Evolutionary conservation across 2,329 filamentous ascomycete genomes (phyloP).

Genomic region (Hypoxylon sp.): DNA sequence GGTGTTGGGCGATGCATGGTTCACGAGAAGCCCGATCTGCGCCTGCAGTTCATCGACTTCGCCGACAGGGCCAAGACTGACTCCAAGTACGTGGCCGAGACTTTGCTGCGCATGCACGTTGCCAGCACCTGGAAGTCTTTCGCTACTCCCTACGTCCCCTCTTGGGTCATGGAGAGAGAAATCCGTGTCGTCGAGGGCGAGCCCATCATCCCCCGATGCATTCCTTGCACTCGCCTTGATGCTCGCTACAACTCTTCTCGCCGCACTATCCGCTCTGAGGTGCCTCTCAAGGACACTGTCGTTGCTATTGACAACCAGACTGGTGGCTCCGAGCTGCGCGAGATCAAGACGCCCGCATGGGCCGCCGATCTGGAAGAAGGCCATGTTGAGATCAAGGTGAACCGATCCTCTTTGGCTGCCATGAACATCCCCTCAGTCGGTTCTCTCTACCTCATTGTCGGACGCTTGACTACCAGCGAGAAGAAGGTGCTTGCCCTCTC

Average conservation of each 20-base stretch:
- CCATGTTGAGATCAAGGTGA: constrained; percentile 23
- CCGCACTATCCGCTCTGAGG: constrained; percentile 16
- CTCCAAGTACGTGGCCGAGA: constrained; percentile 25
- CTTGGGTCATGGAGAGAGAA: constrained; percentile 23
- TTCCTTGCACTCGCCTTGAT: constrained; percentile 13
- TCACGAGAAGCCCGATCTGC: constrained; percentile 33
- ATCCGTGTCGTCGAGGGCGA: constrained; percentile 16
- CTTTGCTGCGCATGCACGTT: constrained; percentile 29
- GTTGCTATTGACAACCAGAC: constrained; percentile 11
- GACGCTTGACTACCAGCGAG: constrained; percentile 8
- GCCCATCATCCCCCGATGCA: constrained; percentile 12
- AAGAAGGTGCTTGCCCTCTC: constrained; percentile 32
- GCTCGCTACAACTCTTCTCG: constrained; percentile 25
- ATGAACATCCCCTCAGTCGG: constrained; percentile 23
- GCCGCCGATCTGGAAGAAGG: constrained; percentile 1
- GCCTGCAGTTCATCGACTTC: constrained; percentile 35
- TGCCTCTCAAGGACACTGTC: constrained; percentile 19
- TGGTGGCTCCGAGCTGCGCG: constrained; percentile 14
- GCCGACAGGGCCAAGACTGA: constrained; percentile 22
- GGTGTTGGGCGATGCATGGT: constrained; percentile 37
- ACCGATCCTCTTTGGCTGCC: constrained; percentile 22
- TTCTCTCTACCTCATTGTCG: constrained; percentile 27
- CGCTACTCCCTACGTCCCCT: constrained; percentile 18
- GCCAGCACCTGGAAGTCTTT: constrained; percentile 24
- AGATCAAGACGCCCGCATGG: constrained; percentile 20